Conservation (phyloP, 2,329 filamentous ascomycete species). For the Botryotinia convoluta region DNA sequence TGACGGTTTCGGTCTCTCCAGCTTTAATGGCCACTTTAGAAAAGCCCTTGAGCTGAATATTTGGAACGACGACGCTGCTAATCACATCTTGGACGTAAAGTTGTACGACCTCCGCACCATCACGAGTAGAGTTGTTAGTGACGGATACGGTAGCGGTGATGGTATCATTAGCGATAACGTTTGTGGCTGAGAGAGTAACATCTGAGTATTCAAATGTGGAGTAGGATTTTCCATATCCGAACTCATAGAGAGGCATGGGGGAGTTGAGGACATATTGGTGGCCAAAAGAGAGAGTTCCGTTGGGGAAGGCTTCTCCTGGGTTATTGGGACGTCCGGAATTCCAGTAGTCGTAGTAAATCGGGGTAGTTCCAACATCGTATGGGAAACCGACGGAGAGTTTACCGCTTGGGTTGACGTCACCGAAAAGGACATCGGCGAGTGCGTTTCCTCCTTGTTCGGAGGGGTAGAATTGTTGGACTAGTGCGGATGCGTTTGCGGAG, state of each 20-base stretch:
- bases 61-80: slow-evolving; percentile 61
- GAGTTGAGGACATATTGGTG: slow-evolving; percentile 82
- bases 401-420: slow-evolving; percentile 65
- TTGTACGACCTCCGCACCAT: slow-evolving; percentile 55
- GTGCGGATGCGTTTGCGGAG: slow-evolving; percentile 58
- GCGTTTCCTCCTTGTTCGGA: slow-evolving; percentile 81
- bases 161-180: slow-evolving; percentile 44
- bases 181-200: slow-evolving; percentile 43
- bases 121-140: slow-evolving; percentile 56
- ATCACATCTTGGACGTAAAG: slow-evolving; percentile 53
- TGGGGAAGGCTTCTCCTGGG: slow-evolving; percentile 68
- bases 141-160: slow-evolving; percentile 54
- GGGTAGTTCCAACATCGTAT: slow-evolving; percentile 62
- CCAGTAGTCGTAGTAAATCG: slow-evolving; percentile 70
- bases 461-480: slow-evolving; percentile 74
- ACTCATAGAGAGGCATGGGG: slow-evolving; percentile 76
- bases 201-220: slow-evolving; percentile 57
- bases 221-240: slow-evolving; percentile 78
- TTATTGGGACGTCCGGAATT: slow-evolving; percentile 77
- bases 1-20: slow-evolving; percentile 52
- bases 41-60: slow-evolving; percentile 66
- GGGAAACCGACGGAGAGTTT: slow-evolving; percentile 73
- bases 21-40: slow-evolving; percentile 61
- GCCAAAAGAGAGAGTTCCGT: slow-evolving; percentile 73
- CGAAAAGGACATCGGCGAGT: slow-evolving; percentile 75